phyloP scores from a whole-genome alignment of 192 early-diverging fungal species.

The Backusella circina region DNA sequence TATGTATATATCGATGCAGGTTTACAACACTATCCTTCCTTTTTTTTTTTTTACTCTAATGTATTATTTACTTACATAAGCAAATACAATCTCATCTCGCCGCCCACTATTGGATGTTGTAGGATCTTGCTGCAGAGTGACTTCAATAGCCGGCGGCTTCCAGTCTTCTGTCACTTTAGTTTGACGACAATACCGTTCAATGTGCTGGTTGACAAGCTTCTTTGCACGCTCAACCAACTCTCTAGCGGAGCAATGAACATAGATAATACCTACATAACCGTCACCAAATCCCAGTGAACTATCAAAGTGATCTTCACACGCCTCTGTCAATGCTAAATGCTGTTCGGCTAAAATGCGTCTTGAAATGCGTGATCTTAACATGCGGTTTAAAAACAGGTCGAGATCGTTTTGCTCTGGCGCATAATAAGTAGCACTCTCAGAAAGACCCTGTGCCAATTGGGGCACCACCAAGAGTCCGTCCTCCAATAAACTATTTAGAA shows the following conservation, averaged over 20 bases:
- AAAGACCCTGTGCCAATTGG: conserved; percentile 82
- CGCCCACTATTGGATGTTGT: not conserved
- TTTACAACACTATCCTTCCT: not conserved
- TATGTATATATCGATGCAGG: not conserved
- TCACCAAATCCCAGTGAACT: conserved; percentile 36
- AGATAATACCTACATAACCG: conserved; percentile 69
- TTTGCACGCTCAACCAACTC: conserved; percentile 41
- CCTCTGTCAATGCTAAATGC: conserved; percentile 78
- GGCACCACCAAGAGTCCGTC: conserved; percentile 86
- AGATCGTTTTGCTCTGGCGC: conserved; percentile 53
- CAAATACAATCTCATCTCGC: conserved; percentile 22
- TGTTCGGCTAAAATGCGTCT: conserved; percentile 90
- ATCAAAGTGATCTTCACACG: conserved; percentile 46
- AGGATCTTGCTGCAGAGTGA: not conserved
- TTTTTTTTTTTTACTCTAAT: not conserved
- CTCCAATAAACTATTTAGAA: conserved; percentile 68
- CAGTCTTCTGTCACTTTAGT: not conserved
- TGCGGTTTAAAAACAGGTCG: conserved; percentile 87
- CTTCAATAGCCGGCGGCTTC: not conserved
- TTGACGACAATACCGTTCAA: not conserved
- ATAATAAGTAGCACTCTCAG: conserved; percentile 59
- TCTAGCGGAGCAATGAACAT: conserved; percentile 56
- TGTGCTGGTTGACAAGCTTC: conserved; percentile 4
- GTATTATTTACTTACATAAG: conserved; percentile 16
- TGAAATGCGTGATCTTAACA: conserved; percentile 86